A percentile compares a stretch with the other conserved stretches of the same genome.
Conservation (phyloP, 2,329 filamentous ascomycete genomes). For the Fonsecaea monophora region DNA sequence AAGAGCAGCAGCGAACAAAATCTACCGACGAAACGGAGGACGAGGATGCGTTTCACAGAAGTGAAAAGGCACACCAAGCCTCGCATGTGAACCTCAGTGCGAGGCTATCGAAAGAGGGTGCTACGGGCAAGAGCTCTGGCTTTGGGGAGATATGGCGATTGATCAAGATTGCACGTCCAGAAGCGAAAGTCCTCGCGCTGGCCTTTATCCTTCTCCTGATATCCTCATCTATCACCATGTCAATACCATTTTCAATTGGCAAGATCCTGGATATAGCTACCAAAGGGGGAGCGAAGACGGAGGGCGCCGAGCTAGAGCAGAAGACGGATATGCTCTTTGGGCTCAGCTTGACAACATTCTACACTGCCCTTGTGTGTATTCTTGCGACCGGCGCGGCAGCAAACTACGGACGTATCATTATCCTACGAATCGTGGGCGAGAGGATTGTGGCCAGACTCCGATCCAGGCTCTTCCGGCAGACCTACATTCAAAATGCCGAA, state of each 20-base stretch:
- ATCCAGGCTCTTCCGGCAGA: slow-evolving; percentile 87
- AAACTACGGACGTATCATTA: slow-evolving; percentile 92
- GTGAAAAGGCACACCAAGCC: slow-evolving; percentile 84
- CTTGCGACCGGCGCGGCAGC: slow-evolving; percentile 83
- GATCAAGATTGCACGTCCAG: slow-evolving; percentile 86
- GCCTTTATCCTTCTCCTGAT: slow-evolving; percentile 87
- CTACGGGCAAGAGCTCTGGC: slow-evolving; percentile 63
- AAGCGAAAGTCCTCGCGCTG: slow-evolving; percentile 75
- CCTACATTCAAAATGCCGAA: slow-evolving; percentile 88
- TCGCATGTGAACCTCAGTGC: slow-evolving; percentile 89
- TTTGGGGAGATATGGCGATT: slow-evolving; percentile 81
- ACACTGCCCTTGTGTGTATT: slow-evolving; percentile 75
- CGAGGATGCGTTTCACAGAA: slow-evolving; percentile 64
- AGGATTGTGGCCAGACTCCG: slow-evolving; percentile 89
- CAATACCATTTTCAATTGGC: slow-evolving; percentile 93
- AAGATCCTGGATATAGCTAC: slow-evolving; percentile 93
- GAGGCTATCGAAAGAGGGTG: slow-evolving; percentile 81
- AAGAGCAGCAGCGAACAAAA: slow-evolving; percentile 40
- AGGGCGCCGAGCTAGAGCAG: slow-evolving; percentile 48
- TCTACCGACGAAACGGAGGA: slow-evolving; percentile 63
- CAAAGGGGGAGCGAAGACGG: slow-evolving; percentile 62
- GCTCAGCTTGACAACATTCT: slow-evolving; percentile 85
- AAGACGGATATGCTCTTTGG: slow-evolving; percentile 76
- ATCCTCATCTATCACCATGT: slow-evolving; percentile 93
- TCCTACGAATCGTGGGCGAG: slow-evolving; percentile 92